Evolutionary conservation across 164 flowering plant species (phyloP).

Genomic region (Magnolia changhungtana): DNA sequence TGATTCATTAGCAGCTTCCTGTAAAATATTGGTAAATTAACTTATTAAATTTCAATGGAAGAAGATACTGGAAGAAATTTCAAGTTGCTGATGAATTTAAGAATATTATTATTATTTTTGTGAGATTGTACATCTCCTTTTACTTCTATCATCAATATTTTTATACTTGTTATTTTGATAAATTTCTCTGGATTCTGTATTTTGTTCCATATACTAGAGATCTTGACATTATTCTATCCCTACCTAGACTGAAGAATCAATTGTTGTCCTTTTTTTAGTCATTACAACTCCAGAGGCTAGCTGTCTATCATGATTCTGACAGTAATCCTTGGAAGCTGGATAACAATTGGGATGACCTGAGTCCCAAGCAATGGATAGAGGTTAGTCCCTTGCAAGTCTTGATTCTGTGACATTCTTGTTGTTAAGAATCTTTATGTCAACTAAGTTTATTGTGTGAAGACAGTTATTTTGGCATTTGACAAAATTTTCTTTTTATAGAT

Average conservation of each 20-base stretch:
- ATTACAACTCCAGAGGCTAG: slow-evolving; percentile 94
- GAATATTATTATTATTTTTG: background rate
- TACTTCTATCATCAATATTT: background rate
- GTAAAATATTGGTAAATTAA: background rate
- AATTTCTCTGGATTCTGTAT: background rate
- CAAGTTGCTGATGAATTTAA: background rate
- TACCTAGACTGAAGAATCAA: slow-evolving; percentile 7
- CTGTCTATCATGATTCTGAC: slow-evolving; percentile 87
- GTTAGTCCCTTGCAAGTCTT: slow-evolving; percentile 34
- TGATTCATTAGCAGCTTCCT: background rate
- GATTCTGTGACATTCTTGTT: background rate
- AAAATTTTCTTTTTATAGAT: slow-evolving; percentile 37
- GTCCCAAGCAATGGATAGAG: slow-evolving; percentile 92
- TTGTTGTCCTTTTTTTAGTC: slow-evolving; percentile 45
- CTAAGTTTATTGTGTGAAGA: background rate
- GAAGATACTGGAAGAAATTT: background rate
- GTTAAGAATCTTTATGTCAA: background rate
- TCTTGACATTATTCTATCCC: background rate
- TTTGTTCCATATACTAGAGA: background rate
- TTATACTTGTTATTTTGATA: background rate
- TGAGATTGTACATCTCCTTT: background rate
- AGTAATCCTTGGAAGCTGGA: slow-evolving; percentile 72
- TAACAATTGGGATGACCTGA: slow-evolving; percentile 87
- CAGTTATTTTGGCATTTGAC: background rate
- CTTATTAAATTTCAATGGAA: background rate